These are phyloP conservation scores for Quercus suber DNA, from an alignment of 306 rosid genomes.

Conservation along the genomic window DNA sequence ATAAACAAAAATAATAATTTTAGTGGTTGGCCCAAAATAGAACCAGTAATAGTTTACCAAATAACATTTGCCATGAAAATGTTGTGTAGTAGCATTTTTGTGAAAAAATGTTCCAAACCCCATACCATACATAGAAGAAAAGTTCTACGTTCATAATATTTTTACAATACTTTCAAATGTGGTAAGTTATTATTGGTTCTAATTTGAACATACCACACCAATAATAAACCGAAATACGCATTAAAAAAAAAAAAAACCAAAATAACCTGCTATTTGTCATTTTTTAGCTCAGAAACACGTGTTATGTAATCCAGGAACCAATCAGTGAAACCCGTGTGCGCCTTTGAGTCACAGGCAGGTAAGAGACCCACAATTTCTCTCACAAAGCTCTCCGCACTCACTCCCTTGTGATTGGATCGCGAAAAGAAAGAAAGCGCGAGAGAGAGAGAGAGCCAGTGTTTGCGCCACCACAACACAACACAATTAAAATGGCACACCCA, in stretches of 20 bases:
- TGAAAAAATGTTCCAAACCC: too few relatives aligned
- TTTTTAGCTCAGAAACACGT: neutral
- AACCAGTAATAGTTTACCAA: too few relatives aligned
- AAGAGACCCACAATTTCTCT: constrained; percentile 3
- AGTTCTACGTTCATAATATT: rapidly evolving
- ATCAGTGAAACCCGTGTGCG: constrained; percentile 16
- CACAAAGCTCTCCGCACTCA: neutral
- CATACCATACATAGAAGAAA: too few relatives aligned
- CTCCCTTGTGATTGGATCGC: constrained; percentile 21
- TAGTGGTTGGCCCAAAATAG: too few relatives aligned
- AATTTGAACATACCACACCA: rapidly evolving
- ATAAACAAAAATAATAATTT: too few relatives aligned
- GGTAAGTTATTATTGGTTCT: rapidly evolving
- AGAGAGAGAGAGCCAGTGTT: too few relatives aligned
- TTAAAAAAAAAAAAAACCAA: too few relatives aligned
- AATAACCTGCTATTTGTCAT: too few relatives aligned
- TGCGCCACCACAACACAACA: too few relatives aligned
- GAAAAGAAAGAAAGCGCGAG: constrained; percentile 33
- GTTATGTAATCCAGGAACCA: constrained; percentile 3
- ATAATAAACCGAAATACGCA: too few relatives aligned
- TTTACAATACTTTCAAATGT: rapidly evolving
- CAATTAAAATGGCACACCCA: constrained; percentile 12
- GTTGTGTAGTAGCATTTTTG: too few relatives aligned
- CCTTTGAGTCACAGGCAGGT: constrained; percentile 19
- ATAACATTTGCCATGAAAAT: too few relatives aligned